Percentiles rank a stretch among this genome's conserved stretches.
Evolutionary conservation across 139 green algal species (phyloP).

Genomic region (Tetradesmus lagerheimii): DNA sequence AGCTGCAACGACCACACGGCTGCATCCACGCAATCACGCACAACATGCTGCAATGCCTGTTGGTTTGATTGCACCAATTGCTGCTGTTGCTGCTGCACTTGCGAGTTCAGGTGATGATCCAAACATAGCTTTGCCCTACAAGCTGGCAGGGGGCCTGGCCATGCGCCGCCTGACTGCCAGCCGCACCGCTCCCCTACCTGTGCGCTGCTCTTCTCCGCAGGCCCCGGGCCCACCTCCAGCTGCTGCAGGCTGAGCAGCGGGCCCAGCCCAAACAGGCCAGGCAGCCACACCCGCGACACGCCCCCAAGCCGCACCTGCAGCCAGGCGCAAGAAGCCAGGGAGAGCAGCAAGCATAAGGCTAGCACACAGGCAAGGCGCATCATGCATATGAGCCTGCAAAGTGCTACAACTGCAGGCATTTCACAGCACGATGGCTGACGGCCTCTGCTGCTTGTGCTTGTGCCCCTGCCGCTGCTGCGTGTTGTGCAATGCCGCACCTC

Average conservation of each 20-base stretch:
- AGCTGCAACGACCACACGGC: too few relatives aligned
- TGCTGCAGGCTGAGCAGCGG: slow-evolving; percentile 44
- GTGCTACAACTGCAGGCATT: too few relatives aligned
- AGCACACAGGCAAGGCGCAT: not conserved
- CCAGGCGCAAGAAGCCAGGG: not conserved
- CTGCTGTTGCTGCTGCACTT: not conserved
- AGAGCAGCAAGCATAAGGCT: not conserved
- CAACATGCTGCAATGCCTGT: not conserved
- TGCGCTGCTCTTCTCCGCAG: slow-evolving; percentile 50
- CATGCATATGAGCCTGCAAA: too few relatives aligned
- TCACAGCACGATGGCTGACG: too few relatives aligned
- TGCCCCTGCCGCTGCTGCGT: not conserved
- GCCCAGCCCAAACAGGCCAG: slow-evolving; percentile 52
- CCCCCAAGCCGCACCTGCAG: slow-evolving; percentile 25
- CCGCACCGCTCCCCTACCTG: slow-evolving; percentile 18
- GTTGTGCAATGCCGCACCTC: slow-evolving; percentile 2
- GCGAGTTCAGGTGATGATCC: not conserved
- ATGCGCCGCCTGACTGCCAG: not conserved
- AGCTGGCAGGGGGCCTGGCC: not conserved
- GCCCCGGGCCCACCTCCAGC: slow-evolving; percentile 53
- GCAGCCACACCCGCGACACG: slow-evolving; percentile 33
- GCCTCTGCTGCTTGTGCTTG: not conserved
- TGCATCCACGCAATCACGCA: not conserved
- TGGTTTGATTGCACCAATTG: not conserved
- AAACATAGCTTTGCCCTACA: not conserved